Base-by-base conservation (phyloP, 2,329 filamentous ascomycete genomes). In the Sclerotinia trifoliorum region DNA sequence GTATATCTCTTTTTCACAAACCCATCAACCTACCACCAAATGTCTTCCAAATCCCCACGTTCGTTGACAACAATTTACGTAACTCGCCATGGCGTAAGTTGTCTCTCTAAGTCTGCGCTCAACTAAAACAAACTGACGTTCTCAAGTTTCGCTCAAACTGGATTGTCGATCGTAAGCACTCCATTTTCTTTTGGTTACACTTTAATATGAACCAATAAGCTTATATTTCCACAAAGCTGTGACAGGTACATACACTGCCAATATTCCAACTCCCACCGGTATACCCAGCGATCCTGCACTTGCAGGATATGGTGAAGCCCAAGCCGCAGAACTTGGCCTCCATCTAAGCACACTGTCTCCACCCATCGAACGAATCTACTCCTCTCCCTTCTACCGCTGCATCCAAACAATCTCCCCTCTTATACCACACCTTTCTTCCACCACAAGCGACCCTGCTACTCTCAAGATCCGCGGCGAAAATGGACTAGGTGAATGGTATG, bases 231-330 rank as follows among this genome's bases (percentile, higher is more conserved):
- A 42, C 39, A 42, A 42, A 42, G 39, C 88, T 57, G 81, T 84
- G 70, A 94, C 92, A 49, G 94, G 95, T 65, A 84, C 84, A 74
- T 98, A 98, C 82, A 86, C 85, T 66, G 83, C 90, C 32, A 83
- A 83, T 69, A 87, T 95, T 72, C 87, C 85, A 54, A 93, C 92
- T 49, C 94, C 95, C 0, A 98, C 95, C 7, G 91, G 92, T 65
- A 93, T 97, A 71, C 85, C 94, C 5, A 90, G 91, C 35, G 95
- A 99, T 77, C 94, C 94, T 57, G 89, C 92, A 13, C 85, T 99
- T 74, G 93, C 94, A 10, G 88, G 91, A 29, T 90, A 98, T 77
- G 95, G 95, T 68, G 90, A 96, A 52, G 84, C 87, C 64, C 95
- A 99, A 82, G 88, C 93, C 29, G 83, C 86, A 70, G 89, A 98